phyloP scores from a whole-genome alignment of 352 stramenopile species.

The Phytophthora podocarpi region DNA sequence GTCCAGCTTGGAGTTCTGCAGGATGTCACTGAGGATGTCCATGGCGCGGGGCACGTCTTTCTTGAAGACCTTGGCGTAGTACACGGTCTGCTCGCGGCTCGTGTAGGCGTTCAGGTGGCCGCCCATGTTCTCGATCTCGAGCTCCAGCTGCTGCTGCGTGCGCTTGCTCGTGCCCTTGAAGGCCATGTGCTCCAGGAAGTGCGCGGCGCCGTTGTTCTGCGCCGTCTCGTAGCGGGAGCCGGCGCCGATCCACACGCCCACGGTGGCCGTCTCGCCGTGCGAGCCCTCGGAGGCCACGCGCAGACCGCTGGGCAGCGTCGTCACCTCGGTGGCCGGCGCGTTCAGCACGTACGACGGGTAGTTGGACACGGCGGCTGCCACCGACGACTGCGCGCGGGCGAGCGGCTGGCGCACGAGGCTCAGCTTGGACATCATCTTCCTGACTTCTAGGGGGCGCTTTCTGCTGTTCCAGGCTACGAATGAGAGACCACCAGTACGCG shows the following conservation, averaged over 20 bases:
- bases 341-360: conserved; percentile 93
- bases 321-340: conserved; percentile 96
- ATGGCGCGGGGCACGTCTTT: conserved; percentile 97
- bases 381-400: conserved; percentile 73
- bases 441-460: conserved; percentile 6
- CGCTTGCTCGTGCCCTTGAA: conserved; percentile 99
- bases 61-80: conserved; percentile 99
- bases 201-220: conserved; percentile 98
- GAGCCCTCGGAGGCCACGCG: conserved; percentile 97
- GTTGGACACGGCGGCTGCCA: conserved; percentile 68
- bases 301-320: conserved; percentile 95
- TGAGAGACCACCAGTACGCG: conserved; percentile 37
- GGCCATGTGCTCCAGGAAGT: conserved; percentile 99
- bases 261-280: conserved; percentile 97
- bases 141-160: conserved; percentile 98
- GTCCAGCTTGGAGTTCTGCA: conserved; percentile 98
- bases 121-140: conserved; percentile 99
- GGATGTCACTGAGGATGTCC: conserved; percentile 99
- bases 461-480: conserved; percentile 39
- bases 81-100: conserved; percentile 99
- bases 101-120: conserved; percentile 99
- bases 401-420: conserved; percentile 58
- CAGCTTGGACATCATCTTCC: conserved; percentile 73
- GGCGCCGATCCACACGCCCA: conserved; percentile 97
- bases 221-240: conserved; percentile 98